phyloP scores from a whole-genome alignment of 495 filamentous ascomycete genomes.

The Penicillium nucicola region DNA sequence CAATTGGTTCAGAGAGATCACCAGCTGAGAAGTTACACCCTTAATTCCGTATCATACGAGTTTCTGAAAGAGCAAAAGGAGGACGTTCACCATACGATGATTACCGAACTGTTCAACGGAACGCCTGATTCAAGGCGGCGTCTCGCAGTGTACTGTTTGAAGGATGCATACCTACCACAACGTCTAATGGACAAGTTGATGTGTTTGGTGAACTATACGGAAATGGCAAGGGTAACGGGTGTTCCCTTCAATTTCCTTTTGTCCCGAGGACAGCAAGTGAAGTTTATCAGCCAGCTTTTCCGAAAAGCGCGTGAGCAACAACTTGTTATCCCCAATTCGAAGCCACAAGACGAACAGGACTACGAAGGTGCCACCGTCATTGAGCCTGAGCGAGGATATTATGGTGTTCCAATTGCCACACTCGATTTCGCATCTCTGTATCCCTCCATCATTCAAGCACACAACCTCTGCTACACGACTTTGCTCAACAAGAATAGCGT shows the following conservation, averaged over 20 bases:
- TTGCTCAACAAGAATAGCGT: slow-evolving; percentile 77
- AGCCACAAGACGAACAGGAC: slow-evolving; percentile 66
- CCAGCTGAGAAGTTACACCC: slow-evolving; percentile 91
- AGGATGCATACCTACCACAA: slow-evolving; percentile 95
- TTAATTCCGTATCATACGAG: slow-evolving; percentile 96
- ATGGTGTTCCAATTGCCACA: slow-evolving; percentile 90
- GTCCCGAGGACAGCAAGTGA: slow-evolving; percentile 90
- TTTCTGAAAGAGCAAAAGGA: slow-evolving; percentile 98
- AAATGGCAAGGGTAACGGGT: slow-evolving; percentile 99
- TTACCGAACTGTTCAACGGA: slow-evolving; percentile 95
- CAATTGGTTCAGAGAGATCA: slow-evolving; percentile 93
- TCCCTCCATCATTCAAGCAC: slow-evolving; percentile 97
- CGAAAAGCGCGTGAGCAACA: slow-evolving; percentile 89
- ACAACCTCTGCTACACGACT: slow-evolving; percentile 98
- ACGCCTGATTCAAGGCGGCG: slow-evolving; percentile 87
- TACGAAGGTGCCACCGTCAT: slow-evolving; percentile 99
- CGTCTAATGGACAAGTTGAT: slow-evolving; percentile 96
- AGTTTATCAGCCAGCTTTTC: slow-evolving; percentile 96
- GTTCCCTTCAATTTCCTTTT: slow-evolving; percentile 96
- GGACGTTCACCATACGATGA: slow-evolving; percentile 98
- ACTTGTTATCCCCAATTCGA: slow-evolving; percentile 86
- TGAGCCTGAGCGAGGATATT: slow-evolving; percentile 88
- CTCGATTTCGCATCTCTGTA: slow-evolving; percentile 99
- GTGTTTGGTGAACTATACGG: slow-evolving; percentile 95
- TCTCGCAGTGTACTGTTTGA: slow-evolving; percentile 93